Base-by-base conservation (phyloP, 805 yeast genomes). In the Kuraishia molischiana region DNA sequence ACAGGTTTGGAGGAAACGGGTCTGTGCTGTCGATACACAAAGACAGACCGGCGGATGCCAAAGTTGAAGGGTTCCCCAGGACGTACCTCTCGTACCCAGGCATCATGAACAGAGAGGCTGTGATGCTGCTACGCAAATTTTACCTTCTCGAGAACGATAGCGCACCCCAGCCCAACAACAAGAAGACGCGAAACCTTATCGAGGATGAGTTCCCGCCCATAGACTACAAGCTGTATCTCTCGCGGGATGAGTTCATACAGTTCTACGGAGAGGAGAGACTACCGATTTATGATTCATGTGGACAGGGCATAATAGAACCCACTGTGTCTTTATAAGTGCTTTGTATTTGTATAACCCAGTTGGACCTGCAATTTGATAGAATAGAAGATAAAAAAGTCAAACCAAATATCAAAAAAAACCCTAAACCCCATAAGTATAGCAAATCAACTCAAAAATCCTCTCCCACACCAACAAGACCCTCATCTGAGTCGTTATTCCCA, bases 1-100 rank as follows among this genome's bases (percentile, higher is more conserved):
- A 90, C 44, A 61, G 97, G 34, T 92, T 92, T 61, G 98, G 98
- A 0, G 97, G 98, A 0, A 89, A 89, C 55, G 97, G 97, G 1
- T 79, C 95, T 0, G 92, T 90, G 2, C 57, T 86, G 21, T 59
- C 67, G 9, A 67, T 85, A 1, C 72, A 79, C 46, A 49, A 54
- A 3, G 83, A 76, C 39, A 38, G 40, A 4, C 51, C 55, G 3
- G 21, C 13, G 24, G n/a, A n/a, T n/a, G 10, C 20, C 3, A 21
- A 18, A 4, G 34, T 26, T 19, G 38, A 46, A 4, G 43, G 44
- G 2, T 46, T 44, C 41, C 41, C 61, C 37, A 39, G 58, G 39
- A 19, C 52, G 42, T 84, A 83, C 52, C 45, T 51, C 1, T 74
- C 82, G 2, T 71, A 71, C 36, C 96, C 97, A 0, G 97, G 95